Evolutionary conservation across 2,329 filamentous ascomycete genomes (phyloP).

Genomic region (Ophiocordyceps camponoti-leonardi): DNA sequence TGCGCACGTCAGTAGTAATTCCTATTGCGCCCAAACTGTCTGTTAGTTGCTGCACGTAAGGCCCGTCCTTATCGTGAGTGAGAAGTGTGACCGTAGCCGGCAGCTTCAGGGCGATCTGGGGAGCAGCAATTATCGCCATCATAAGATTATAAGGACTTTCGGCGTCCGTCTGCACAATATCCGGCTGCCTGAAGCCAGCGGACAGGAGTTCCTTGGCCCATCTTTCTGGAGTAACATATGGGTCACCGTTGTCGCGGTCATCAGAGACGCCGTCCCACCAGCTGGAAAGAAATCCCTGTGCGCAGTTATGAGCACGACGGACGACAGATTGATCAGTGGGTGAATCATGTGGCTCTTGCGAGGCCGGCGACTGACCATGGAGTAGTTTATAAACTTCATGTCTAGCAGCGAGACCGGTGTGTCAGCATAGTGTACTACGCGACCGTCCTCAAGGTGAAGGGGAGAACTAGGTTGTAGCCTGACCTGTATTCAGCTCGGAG

Average conservation of each 20-base stretch:
- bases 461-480: too few species aligned
- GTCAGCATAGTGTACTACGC: too few species aligned
- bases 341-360: too few species aligned
- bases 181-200: conserved; percentile 7
- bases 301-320: too few species aligned
- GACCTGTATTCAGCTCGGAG: not conserved
- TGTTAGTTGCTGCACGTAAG: too few species aligned
- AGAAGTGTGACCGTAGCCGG: not conserved
- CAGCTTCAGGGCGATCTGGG: not conserved
- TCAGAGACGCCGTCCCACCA: conserved; percentile 19
- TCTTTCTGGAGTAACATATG: conserved; percentile 7
- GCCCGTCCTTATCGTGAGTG: not conserved
- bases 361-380: not conserved
- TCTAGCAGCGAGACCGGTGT: not conserved
- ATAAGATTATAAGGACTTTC: not conserved
- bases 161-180: not conserved
- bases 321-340: too few species aligned
- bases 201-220: conserved; percentile 11
- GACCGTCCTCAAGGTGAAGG: too few species aligned
- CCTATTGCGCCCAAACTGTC: too few species aligned
- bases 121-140: not conserved
- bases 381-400: not conserved
- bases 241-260: conserved; percentile 8
- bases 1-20: too few species aligned
- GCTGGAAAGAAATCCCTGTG: conserved; percentile 8